Conservation (phyloP, 768 basidiomycete genomes). For the Suillus americanus region DNA sequence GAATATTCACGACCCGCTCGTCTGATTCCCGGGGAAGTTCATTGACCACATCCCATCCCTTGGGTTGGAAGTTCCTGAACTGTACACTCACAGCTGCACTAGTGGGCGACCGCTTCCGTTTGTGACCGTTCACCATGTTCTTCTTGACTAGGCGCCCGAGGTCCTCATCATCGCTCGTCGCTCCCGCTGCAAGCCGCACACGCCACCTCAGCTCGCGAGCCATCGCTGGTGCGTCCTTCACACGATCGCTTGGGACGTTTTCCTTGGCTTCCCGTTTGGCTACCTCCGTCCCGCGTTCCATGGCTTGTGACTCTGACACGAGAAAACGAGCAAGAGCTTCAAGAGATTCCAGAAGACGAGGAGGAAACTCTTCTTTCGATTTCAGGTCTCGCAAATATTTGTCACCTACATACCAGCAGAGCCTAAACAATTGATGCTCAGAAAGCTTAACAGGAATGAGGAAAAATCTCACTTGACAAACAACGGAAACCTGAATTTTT, state of each 20-base stretch:
- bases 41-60: constrained; percentile 57
- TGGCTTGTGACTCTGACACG: constrained; percentile 67
- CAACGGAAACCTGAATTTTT: constrained; percentile 85
- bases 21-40: constrained; percentile 44
- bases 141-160: constrained; percentile 25
- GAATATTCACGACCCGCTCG: constrained; percentile 36
- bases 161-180: constrained; percentile 70
- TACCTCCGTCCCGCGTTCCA: constrained; percentile 71
- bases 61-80: constrained; percentile 72
- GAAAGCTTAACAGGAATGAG: constrained; percentile 13
- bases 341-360: constrained; percentile 71
- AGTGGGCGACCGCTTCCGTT: constrained; percentile 36
- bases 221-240: constrained; percentile 79
- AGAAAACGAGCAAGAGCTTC: constrained; percentile 74
- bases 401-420: constrained; percentile 91
- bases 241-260: constrained; percentile 74
- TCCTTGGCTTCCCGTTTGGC: constrained; percentile 79
- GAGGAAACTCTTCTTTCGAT: constrained; percentile 47
- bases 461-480: constrained; percentile 60
- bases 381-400: constrained; percentile 75
- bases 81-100: constrained; percentile 19
- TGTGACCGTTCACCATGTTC: constrained; percentile 32
- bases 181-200: constrained; percentile 57
- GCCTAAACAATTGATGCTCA: constrained; percentile 39
- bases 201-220: constrained; percentile 90